Evolutionary conservation across 2,329 filamentous ascomycete genomes (phyloP), one percentile per base, ranked within the genome.

Genomic region (Aureobasidium sp.): DNA sequence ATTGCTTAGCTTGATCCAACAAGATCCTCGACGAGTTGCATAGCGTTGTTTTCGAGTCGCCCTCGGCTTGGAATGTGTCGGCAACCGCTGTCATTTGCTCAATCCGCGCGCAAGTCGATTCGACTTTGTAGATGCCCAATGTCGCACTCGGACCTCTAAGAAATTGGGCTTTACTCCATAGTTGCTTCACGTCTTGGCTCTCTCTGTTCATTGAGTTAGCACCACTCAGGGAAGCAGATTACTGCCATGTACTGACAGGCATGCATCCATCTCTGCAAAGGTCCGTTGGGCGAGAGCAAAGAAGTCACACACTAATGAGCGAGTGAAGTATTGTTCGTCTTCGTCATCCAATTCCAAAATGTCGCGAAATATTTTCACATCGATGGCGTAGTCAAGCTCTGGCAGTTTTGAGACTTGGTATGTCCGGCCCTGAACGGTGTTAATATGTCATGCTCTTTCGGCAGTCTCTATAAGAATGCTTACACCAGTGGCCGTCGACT

Each of bases 81-180:
- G 44, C 20, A n/a, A 60, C 46, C 17, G 46, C 44, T 32, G 57
- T 60, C 26, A 60, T 17, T 60, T 60, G 57, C 57, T 60, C 57
- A 13, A 60, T 60, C 9, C 46, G 32, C 27, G 46, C 46, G 26
- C 57, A 60, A 12, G 4, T 51, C 3, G 46, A 60, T 9, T 60
- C 36, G 24, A 60, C 44, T 9, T 60, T 60, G 57, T 60, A 60
- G 26, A 60, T 34, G 36, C 57, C 57, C 5, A 60, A 26, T 44
- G 57, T 60, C 5, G 57, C 57, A 60, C 57, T 50, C 1, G 57
- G 57, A 4, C 57, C 57, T 32, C 26, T 41, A 12, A 60, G 57
- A 26, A 24, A 60, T 26, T 34, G 57, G 17, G 57, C 57, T 51
- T 51, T 60, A 10, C 17, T 60, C 36, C 34, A 34, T n/a, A 60